Base-by-base conservation (phyloP, 768 basidiomycete species). In the Podaxis sp. region DNA sequence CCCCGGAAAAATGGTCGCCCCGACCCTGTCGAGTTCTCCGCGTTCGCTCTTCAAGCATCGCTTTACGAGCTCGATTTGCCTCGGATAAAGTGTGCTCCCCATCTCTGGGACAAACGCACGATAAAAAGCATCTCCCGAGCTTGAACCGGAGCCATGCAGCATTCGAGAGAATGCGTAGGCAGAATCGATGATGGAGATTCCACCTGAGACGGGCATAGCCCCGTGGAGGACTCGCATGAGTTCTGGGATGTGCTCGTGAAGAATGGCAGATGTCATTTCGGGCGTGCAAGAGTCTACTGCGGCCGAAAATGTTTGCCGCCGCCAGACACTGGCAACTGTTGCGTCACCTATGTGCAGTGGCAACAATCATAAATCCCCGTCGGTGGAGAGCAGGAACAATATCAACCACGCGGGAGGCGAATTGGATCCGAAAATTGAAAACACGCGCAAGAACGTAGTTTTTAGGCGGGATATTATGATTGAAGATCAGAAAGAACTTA, bases 261-360 rank as follows among this genome's bases (percentile, higher is more conserved):
- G 78, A 68, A 93, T 87, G 70, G 74, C 79, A 28, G 79, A 66
- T 0, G 84, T 79, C 82, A 91, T 89, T 54, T 88, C 86, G 5
- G 86, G 82, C 0, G 90, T 86, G 71, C 87, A 88, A 0, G 81
- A 71, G 36, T 93, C 90, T 55, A 95, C 89, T 3, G 92, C 91
- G 0, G 92, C 92, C 10, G 89, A 88, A 74, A 93, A 93, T 2
- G 92, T 94, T 70, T 95, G 92, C 10, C 91, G 84, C 23, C 93
- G 84, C 93, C 93, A 95, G 18, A 95, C 92, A 42, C 84, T 82
- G 0, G 93, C 93, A n/a, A 95, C 91, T 3, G 90, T 87, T 11
- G 93, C 87, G 67, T 94, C 90, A 54, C 90, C 91, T 93, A 18
- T 44, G 42, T 5, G 3, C 9, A 3, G 42, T 18, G n/a, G 42